Evolutionary conservation across 1,139 yeast genomes (phyloP).

Genomic region (Ashbya aceris): DNA sequence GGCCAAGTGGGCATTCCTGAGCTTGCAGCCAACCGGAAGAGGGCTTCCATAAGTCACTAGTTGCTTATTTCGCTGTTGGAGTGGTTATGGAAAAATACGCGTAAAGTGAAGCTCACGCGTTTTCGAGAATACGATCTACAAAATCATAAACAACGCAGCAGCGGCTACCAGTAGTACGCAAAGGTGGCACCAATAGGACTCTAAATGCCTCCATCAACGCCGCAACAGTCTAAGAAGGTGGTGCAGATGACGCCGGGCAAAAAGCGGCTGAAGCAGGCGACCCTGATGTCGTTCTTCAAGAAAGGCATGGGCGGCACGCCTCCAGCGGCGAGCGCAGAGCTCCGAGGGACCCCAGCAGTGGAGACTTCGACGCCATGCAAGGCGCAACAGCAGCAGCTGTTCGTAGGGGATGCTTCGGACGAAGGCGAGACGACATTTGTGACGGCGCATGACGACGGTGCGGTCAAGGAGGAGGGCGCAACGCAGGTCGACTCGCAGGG

Average conservation of each 20-base stretch:
- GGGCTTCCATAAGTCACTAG: too few species aligned
- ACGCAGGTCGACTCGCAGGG: too few species aligned
- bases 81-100: too few species aligned
- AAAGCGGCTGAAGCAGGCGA: slow-evolving; percentile 43
- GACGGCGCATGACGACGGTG: slow-evolving; percentile 12
- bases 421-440: slow-evolving; percentile 14
- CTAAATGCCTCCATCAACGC: slow-evolving; percentile 19
- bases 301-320: slow-evolving; percentile 9
- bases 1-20: too few species aligned
- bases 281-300: slow-evolving; percentile 48
- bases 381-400: slow-evolving; percentile 6
- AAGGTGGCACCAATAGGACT: background rate
- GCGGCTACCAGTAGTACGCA: background rate
- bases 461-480: too few species aligned
- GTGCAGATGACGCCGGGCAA: slow-evolving; percentile 21
- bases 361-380: slow-evolving; percentile 4
- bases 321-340: background rate
- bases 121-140: too few species aligned
- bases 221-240: slow-evolving; percentile 12
- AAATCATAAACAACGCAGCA: too few species aligned
- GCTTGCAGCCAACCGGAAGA: too few species aligned
- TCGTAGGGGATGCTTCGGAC: slow-evolving; percentile 24
- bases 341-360: slow-evolving; percentile 1
- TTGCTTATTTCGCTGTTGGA: too few species aligned
- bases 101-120: too few species aligned